Conservation (phyloP, 2,329 filamentous ascomycete genomes). For the Colletotrichum lini region DNA sequence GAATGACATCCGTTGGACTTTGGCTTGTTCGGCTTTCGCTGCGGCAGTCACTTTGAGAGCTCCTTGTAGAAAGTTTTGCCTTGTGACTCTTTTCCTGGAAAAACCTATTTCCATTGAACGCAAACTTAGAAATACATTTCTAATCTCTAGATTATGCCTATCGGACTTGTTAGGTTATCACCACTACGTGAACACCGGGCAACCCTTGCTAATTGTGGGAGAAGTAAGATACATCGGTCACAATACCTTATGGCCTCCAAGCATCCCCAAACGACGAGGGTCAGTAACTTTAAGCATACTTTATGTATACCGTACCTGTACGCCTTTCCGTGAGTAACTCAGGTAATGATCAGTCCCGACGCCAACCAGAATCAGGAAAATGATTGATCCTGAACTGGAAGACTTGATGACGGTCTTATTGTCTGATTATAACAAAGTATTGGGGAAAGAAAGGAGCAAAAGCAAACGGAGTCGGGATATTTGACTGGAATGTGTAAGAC, state of each 20-base stretch:
- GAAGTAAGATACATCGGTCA: no score
- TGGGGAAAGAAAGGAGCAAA: neutral
- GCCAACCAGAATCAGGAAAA: no score
- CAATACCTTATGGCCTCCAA: neutral
- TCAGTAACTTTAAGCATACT: neutral
- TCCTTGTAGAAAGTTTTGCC: no score
- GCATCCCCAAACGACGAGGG: neutral
- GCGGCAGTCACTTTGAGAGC: neutral
- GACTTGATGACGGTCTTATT: neutral
- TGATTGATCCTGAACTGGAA: no score
- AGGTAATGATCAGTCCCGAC: no score
- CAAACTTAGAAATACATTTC: no score
- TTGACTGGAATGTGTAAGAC: neutral
- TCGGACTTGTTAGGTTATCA: no score
- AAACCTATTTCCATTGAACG: no score
- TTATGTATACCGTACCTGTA: neutral
- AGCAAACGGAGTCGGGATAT: neutral
- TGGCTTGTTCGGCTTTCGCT: neutral
- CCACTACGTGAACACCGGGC: no score
- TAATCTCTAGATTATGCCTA: no score
- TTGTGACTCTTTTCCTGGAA: no score
- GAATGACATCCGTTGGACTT: fast-evolving
- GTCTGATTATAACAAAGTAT: neutral
- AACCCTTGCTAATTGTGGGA: no score
- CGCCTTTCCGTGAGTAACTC: neutral